These are phyloP conservation scores for Gremmenia infestans DNA, from an alignment of 2,329 filamentous ascomycete genomes.

Conservation along the genomic window DNA sequence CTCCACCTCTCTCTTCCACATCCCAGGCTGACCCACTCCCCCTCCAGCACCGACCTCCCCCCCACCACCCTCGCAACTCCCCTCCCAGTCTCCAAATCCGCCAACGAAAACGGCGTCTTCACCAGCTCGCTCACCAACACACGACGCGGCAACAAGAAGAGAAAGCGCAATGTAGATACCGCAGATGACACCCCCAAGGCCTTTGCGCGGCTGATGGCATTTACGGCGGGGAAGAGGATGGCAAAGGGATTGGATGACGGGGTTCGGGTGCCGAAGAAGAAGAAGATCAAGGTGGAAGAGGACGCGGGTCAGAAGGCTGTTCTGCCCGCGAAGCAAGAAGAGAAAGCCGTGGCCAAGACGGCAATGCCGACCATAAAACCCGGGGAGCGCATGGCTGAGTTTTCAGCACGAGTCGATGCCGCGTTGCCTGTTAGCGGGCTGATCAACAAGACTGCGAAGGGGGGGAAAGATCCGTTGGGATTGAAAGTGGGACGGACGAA, in stretches of 20 bases:
- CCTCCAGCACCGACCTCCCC: slow-evolving; percentile 44
- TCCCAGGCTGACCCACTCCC: neutral
- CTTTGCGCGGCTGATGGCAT: slow-evolving; percentile 81
- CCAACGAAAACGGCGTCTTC: slow-evolving; percentile 35
- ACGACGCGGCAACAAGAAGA: slow-evolving; percentile 37
- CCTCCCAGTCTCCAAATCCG: slow-evolving; percentile 47
- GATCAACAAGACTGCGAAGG: slow-evolving; percentile 53
- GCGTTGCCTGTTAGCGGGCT: slow-evolving; percentile 73
- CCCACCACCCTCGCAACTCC: slow-evolving; percentile 55
- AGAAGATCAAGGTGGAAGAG: slow-evolving; percentile 20
- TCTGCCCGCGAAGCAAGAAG: slow-evolving; percentile 28
- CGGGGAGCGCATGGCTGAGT: slow-evolving; percentile 78
- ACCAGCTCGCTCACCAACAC: slow-evolving; percentile 30
- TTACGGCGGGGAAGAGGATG: slow-evolving; percentile 55
- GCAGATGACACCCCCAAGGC: slow-evolving; percentile 82
- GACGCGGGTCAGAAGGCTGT: slow-evolving; percentile 15
- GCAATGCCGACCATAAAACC: slow-evolving; percentile 66
- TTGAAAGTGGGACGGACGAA: slow-evolving; percentile 67
- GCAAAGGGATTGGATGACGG: slow-evolving; percentile 69
- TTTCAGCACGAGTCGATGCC: slow-evolving; percentile 76
- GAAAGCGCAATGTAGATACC: slow-evolving; percentile 40
- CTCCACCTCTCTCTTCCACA: neutral
- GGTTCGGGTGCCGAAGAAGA: slow-evolving; percentile 34
- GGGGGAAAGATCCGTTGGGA: slow-evolving; percentile 58
- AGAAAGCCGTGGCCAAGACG: too few species aligned